phyloP scores from a whole-genome alignment of 2,329 filamentous ascomycete species.

The Amesomyces nigricolor region DNA sequence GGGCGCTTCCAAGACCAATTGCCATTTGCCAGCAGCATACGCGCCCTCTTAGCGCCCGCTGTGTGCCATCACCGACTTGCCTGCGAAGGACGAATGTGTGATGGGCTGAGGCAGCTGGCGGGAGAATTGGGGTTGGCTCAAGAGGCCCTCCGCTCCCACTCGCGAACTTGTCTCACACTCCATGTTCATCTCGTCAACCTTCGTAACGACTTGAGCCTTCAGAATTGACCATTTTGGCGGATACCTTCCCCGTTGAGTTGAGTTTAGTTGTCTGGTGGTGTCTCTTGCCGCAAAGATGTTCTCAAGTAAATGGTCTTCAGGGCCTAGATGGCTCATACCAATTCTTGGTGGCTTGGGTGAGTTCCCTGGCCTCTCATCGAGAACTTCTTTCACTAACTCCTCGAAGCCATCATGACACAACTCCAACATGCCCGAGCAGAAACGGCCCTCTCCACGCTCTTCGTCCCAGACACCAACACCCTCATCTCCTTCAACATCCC shows the following conservation, averaged over 20 bases:
- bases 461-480: conserved; percentile 23
- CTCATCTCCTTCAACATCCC: conserved; percentile 26
- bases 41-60: background rate
- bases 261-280: too few species aligned
- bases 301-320: too few species aligned
- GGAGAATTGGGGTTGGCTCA: too few species aligned
- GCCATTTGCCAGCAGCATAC: conserved; percentile 1
- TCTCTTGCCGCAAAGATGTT: too few species aligned
- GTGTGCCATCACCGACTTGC: background rate
- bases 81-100: too few species aligned
- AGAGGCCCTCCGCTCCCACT: too few species aligned
- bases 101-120: too few species aligned
- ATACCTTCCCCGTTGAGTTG: too few species aligned
- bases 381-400: background rate
- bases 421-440: conserved; percentile 8
- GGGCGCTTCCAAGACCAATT: conserved; percentile 8
- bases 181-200: too few species aligned
- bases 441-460: conserved; percentile 21
- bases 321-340: background rate
- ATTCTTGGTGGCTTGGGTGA: conserved; percentile 11
- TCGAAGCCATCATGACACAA: conserved; percentile 7
- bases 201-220: too few species aligned
- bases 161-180: too few species aligned
- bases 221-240: too few species aligned
- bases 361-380: background rate